Base-by-base conservation (phyloP, 805 yeast genomes). In the Candida dajiaensis region DNA sequence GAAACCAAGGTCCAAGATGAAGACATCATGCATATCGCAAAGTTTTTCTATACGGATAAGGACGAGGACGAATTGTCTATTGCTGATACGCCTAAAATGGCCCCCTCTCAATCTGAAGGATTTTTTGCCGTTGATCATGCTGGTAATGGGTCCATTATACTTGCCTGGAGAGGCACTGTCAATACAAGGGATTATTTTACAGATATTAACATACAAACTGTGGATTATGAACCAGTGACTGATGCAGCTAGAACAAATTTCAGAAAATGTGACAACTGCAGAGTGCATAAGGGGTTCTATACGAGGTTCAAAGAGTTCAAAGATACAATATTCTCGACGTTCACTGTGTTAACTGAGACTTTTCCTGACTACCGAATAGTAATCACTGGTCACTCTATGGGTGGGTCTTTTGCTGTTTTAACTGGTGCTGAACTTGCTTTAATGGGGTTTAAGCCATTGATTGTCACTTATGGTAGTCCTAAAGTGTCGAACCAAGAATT, bases 371-470 rank as follows among this genome's bases (percentile, higher is more conserved):
- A 80, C 60, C 58, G 66, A 22, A 48, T 84, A 9, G 72, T 77
- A 1, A 69, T 82, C 2, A 67, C 81, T 0, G 95, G 95, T 0
- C 95, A 86, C 63, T 86, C 95, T 0, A 63, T 85, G 47, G 89
- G 89, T 3, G 95, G 83, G 0, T 88, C 92, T 0, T 56, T 84
- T 31, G 83, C 90, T 1, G 63, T 72, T 3, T 67, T 86, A 42
- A 69, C 77, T 10, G 92, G 85, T 0, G 68, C 80, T 19, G 94
- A 85, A 56, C 67, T 81, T 38, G 68, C 75, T 41, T 54, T 80
- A 15, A 50, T 77, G 62, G 88, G 85, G 0, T 67, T 66, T 48
- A 61, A 73, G n/a, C 83, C 85, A 75, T 85, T 1, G 62, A 75
- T 85, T 1, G 62, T 83, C 20, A 71, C 85, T 0, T 80, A 69